Conservation (phyloP, 306 rosid genomes). For the Luffa acutangula region DNA sequence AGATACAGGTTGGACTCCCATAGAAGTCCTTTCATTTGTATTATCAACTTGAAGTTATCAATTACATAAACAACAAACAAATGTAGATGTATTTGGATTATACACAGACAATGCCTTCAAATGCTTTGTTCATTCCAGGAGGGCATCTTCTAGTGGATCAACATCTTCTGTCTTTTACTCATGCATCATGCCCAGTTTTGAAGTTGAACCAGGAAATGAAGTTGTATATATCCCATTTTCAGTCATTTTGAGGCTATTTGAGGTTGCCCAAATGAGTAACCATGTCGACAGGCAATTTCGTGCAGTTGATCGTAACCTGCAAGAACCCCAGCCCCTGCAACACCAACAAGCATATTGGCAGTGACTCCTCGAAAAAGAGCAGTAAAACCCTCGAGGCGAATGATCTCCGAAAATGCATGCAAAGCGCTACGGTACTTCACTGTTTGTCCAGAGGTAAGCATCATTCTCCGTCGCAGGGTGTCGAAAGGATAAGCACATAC, state of each 20-base stretch:
- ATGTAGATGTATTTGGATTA: constrained; percentile 6
- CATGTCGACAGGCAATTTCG: constrained; percentile 33
- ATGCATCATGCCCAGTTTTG: no score
- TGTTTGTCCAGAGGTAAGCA: constrained; percentile 85
- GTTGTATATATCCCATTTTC: not conserved
- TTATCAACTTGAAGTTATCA: not conserved
- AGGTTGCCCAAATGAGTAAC: constrained; percentile 21
- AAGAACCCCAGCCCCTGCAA: constrained; percentile 95
- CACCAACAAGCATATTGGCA: constrained; percentile 90
- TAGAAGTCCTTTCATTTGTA: not conserved
- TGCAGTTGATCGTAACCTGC: constrained; percentile 84
- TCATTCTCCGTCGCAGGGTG: constrained; percentile 85
- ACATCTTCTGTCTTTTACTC: not conserved
- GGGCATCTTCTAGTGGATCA: not conserved
- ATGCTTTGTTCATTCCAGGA: not conserved
- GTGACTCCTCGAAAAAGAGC: constrained; percentile 74
- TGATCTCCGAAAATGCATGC: constrained; percentile 73
- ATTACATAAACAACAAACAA: not conserved
- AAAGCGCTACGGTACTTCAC: constrained; percentile 44
- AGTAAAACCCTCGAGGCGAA: constrained; percentile 57
- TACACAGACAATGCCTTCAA: not conserved
- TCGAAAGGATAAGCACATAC: constrained; percentile 93
- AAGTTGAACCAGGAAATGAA: not conserved
- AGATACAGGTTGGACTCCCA: not conserved
- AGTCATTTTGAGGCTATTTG: constrained; percentile 38